These are phyloP conservation scores for Pythium phragmitis DNA, from an alignment of 352 stramenopile species.

Conservation along the genomic window DNA sequence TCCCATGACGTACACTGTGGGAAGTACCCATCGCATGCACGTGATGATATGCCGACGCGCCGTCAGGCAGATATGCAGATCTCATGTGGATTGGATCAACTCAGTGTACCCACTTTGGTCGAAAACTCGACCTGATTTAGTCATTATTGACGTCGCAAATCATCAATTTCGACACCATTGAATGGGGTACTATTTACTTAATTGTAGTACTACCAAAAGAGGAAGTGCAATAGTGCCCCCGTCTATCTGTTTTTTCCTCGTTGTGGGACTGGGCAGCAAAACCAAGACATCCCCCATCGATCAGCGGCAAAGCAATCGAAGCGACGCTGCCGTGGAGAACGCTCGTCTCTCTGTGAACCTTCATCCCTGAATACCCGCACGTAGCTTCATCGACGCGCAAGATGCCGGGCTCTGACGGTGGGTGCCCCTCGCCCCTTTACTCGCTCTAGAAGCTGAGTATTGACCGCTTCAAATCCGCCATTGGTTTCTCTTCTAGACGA, in stretches of 20 bases:
- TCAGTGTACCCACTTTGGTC: constrained; percentile 17
- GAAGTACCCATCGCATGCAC: too few species aligned
- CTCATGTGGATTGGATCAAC: background rate
- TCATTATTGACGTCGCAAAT: background rate
- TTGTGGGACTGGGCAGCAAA: constrained; percentile 21
- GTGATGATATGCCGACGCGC: too few species aligned
- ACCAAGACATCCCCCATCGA: background rate
- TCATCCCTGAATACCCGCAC: background rate
- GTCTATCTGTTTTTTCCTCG: background rate
- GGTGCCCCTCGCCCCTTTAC: constrained; percentile 12
- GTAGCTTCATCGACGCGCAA: constrained; percentile 13
- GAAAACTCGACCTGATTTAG: constrained; percentile 6
- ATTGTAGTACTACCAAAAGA: background rate
- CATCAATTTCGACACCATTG: constrained; percentile 6
- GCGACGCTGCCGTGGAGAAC: background rate
- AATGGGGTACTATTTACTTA: background rate
- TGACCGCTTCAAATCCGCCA: background rate
- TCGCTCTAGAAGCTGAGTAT: background rate
- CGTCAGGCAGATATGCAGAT: too few species aligned
- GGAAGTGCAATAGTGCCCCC: constrained; percentile 4
- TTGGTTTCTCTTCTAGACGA: constrained; percentile 38
- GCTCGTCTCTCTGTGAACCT: constrained; percentile 10
- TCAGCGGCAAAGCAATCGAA: background rate
- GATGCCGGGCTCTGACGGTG: constrained; percentile 65
- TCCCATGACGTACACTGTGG: too few species aligned